Evolutionary conservation across 2,329 filamentous ascomycete genomes (phyloP).

Genomic region (Monosporascus sp.): DNA sequence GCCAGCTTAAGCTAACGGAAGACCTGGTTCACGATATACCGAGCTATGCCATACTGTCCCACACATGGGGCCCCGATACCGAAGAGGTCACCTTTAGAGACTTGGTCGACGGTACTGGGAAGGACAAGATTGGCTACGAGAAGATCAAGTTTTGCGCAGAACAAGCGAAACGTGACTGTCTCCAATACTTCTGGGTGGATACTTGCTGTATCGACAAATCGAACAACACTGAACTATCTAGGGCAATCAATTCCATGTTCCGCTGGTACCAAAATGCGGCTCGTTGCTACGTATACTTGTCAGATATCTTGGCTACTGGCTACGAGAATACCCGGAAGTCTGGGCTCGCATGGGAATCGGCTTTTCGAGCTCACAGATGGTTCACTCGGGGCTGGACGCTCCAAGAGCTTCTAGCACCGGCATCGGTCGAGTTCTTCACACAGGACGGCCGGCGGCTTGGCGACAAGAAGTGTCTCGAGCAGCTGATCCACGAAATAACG

Average conservation of each 20-base stretch:
- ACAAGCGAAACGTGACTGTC: slow-evolving; percentile 3
- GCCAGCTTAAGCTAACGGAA: no score
- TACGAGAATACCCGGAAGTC: no score
- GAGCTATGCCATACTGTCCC: slow-evolving; percentile 11
- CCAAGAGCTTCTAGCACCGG: slow-evolving; percentile 11
- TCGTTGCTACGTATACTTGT: slow-evolving; percentile 8
- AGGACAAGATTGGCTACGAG: slow-evolving; percentile 2
- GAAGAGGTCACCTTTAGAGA: slow-evolving; percentile 7
- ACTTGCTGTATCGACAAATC: slow-evolving; percentile 5
- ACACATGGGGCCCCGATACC: slow-evolving; percentile 8
- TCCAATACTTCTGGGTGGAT: not conserved
- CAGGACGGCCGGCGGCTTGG: slow-evolving; percentile 15
- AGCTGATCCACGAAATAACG: slow-evolving; percentile 19
- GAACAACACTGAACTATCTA: not conserved
- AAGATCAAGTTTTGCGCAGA: slow-evolving; percentile 9
- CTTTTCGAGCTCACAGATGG: no score
- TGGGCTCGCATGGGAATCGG: no score
- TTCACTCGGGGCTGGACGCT: no score
- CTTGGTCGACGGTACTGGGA: slow-evolving; percentile 1
- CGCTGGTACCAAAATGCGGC: slow-evolving; percentile 4
- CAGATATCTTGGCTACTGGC: not conserved
- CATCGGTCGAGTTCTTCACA: slow-evolving; percentile 23
- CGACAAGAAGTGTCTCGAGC: slow-evolving; percentile 16
- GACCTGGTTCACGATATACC: no score
- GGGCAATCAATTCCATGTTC: not conserved